Evolutionary conservation across 2,329 filamentous ascomycete species (phyloP), one percentile per base, ranked within the genome.

Genomic region (Penicillium sp.): DNA sequence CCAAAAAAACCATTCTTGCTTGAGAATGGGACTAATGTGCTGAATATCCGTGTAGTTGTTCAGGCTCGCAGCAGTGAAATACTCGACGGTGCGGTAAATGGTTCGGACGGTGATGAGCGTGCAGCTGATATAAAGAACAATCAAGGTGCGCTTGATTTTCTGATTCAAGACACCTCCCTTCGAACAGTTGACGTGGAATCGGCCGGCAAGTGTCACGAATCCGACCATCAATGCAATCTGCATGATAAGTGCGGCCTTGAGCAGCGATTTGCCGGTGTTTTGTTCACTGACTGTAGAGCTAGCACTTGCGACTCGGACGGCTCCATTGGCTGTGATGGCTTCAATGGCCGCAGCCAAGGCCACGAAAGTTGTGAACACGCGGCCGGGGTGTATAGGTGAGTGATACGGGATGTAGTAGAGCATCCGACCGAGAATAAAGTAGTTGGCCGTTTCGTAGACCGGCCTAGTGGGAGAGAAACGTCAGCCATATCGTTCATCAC

Each of bases 301-400:
- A 2, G 66, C 65, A 46, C 79, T 76, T 5, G 74, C 72, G 46
- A 76, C 69, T 28, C 75, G 69, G 31, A 73, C 71, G 3, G 78
- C 80, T 2, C 81, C 81, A 45, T 79, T 78, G 5, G 70, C 78
- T 18, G 79, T 80, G 2, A 83, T 68, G 8, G 53, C 53, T 48
- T 74, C 74, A 35, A 84, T 75, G 0, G 76, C 67, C 2, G 69
- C 63, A 33, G 84, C 80, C 9, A 81, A 69, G 1, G 77, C 69
- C 31, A 86, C 69, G 55, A 86, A 81, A 3, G 76, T 78, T 55
- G 82, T 85, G 57, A 85, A 81, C 4, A 85, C 74, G 3, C 81
- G 75, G 3, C 80, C 80, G 0, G 81, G 81, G 56, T 83, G 79
- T 30, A 83, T 74, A 1, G 72, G 70, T 1, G 66, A 64, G 35